phyloP scores from a whole-genome alignment of 1,284 basidiomycete genomes.

The Leccinum fallax region DNA sequence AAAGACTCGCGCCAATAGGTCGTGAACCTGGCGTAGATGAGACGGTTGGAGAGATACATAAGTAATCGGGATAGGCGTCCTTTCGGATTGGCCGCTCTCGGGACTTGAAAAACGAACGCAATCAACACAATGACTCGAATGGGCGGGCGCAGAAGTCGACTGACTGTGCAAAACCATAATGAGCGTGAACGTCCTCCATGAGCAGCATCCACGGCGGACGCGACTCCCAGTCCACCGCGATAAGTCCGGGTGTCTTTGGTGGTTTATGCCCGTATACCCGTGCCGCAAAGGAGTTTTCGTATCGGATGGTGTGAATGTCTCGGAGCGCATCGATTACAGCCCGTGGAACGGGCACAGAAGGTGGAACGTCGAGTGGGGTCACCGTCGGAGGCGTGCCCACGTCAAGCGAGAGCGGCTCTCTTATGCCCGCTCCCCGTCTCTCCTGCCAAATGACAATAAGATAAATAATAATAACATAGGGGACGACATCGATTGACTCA shows the following conservation, averaged over 20 bases:
- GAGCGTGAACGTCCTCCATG: slow-evolving; percentile 68
- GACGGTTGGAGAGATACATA: slow-evolving; percentile 61
- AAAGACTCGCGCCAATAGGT: slow-evolving; percentile 63
- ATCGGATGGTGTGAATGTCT: slow-evolving; percentile 60
- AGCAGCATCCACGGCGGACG: slow-evolving; percentile 70
- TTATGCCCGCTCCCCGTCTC: slow-evolving; percentile 35
- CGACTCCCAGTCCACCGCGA: slow-evolving; percentile 73
- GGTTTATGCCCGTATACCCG: slow-evolving; percentile 50
- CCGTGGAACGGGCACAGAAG: slow-evolving; percentile 36
- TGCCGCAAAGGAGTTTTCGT: slow-evolving; percentile 62
- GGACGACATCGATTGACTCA: background rate
- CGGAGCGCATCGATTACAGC: slow-evolving; percentile 56
- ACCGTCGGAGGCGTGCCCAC: slow-evolving; percentile 9
- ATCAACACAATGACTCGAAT: slow-evolving; percentile 10
- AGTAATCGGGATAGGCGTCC: slow-evolving; percentile 53
- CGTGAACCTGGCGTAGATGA: slow-evolving; percentile 71
- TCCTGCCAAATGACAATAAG: slow-evolving; percentile 34
- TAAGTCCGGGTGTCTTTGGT: slow-evolving; percentile 31
- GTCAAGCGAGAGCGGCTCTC: background rate
- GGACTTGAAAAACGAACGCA: slow-evolving; percentile 45
- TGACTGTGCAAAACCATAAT: slow-evolving; percentile 61
- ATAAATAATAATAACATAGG: background rate
- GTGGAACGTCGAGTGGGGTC: slow-evolving; percentile 23
- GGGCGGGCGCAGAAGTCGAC: background rate
- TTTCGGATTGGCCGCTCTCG: slow-evolving; percentile 46